Conservation (phyloP, 495 filamentous ascomycete species). For the Podospora fimiseda region DNA sequence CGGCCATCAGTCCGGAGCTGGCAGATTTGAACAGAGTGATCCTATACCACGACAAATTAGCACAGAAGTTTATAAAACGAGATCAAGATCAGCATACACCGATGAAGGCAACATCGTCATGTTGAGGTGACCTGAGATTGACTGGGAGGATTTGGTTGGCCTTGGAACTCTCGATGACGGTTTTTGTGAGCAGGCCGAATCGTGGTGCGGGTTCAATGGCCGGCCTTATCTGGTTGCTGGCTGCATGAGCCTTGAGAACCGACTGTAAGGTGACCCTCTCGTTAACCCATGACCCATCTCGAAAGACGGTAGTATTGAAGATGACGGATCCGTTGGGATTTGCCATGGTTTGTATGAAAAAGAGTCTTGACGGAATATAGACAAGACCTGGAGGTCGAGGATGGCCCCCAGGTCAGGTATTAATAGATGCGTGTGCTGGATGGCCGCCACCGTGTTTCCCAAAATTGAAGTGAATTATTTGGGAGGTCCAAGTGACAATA, state of each 20-base stretch:
- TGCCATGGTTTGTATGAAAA: no score
- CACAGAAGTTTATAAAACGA: background rate
- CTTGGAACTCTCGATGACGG: conserved; percentile 66
- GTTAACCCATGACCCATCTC: conserved; percentile 55
- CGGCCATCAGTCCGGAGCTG: conserved; percentile 56
- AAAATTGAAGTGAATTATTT: background rate
- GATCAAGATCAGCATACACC: conserved; percentile 47
- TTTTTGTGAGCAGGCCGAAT: conserved; percentile 68
- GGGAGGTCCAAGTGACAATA: no score
- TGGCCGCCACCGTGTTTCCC: background rate
- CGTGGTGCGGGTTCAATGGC: conserved; percentile 36
- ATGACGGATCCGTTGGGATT: conserved; percentile 3
- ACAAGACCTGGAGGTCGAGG: background rate
- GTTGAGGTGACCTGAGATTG: conserved; percentile 57
- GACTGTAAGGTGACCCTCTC: conserved; percentile 40
- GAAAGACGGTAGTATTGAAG: conserved; percentile 48
- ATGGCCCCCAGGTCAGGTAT: background rate
- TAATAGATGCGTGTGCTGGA: background rate
- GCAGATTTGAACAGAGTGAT: conserved; percentile 64
- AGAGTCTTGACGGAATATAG: no score
- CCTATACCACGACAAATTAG: conserved; percentile 38
- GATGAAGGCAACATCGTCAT: conserved; percentile 89
- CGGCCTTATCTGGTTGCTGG: conserved; percentile 17
- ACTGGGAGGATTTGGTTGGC: conserved; percentile 77
- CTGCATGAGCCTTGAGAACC: conserved; percentile 28